Conservation (phyloP, 176 grass and related monocot species). For the Guadua angustifolia region DNA sequence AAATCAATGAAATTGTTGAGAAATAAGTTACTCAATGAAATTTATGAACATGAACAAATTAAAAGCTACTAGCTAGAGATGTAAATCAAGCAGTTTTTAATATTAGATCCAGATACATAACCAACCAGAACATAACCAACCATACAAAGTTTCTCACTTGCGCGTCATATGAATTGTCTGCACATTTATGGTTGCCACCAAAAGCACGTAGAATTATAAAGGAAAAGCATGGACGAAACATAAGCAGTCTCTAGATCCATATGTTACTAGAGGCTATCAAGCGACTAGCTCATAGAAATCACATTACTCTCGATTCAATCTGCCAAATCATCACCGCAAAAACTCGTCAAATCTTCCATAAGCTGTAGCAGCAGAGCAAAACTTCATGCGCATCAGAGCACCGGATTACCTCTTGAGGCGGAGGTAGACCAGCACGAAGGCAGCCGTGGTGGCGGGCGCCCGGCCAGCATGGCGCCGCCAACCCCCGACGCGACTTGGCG, state of each 20-base stretch:
- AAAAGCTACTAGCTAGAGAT: no score
- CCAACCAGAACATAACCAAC: constrained; percentile 27
- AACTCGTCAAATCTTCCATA: constrained; percentile 29
- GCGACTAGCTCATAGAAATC: constrained; percentile 48
- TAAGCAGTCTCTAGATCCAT: constrained; percentile 42
- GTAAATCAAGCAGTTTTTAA: neutral
- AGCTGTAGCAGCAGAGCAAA: constrained; percentile 40
- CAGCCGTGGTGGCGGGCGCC: constrained; percentile 40
- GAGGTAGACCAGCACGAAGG: constrained; percentile 39
- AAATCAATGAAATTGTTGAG: no score
- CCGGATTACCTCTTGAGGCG: constrained; percentile 61
- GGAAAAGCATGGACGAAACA: constrained; percentile 39
- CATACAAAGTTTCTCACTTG: constrained; percentile 32
- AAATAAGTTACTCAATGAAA: no score
- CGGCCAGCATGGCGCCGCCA: constrained; percentile 41
- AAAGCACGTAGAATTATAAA: constrained; percentile 26
- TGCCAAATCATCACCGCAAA: constrained; percentile 30
- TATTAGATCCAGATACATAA: neutral
- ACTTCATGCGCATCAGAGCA: constrained; percentile 47
- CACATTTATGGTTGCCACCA: constrained; percentile 37
- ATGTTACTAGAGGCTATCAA: constrained; percentile 48
- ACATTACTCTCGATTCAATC: constrained; percentile 24
- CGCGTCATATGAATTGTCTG: constrained; percentile 9
- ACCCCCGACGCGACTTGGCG: constrained; percentile 28
- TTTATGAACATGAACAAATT: no score